phyloP scores from a whole-genome alignment of 2,329 filamentous ascomycete genomes.

The Monosporascus sp. region DNA sequence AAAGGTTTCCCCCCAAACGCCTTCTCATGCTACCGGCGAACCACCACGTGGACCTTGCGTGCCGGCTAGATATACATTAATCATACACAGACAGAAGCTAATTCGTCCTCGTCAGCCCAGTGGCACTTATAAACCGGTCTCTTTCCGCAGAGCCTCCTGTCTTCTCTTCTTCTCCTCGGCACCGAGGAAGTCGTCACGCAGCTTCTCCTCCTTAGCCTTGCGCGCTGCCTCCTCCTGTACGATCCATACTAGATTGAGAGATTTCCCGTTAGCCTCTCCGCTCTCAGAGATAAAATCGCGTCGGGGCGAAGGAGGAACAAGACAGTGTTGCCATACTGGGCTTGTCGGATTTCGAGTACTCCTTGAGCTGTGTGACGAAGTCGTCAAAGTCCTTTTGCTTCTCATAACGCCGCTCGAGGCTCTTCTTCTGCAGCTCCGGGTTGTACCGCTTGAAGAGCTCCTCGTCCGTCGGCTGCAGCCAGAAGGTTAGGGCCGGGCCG shows the following conservation, averaged over 20 bases:
- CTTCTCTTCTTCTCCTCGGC: constrained; percentile 33
- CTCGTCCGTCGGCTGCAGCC: constrained; percentile 78
- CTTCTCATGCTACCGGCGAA: not conserved
- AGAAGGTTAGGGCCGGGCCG: constrained; percentile 78
- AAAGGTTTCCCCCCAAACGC: not conserved
- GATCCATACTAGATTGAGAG: constrained; percentile 35
- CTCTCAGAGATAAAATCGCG: not conserved
- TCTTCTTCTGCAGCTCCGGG: constrained; percentile 85
- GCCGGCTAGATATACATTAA: not conserved
- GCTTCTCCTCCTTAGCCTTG: constrained; percentile 29
- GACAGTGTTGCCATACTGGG: constrained; percentile 58
- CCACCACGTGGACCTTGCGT: not conserved
- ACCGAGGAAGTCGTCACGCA: constrained; percentile 28
- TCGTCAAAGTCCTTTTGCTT: constrained; percentile 83
- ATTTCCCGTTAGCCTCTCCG: constrained; percentile 7
- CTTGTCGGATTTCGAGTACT: constrained; percentile 86
- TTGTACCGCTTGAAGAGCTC: constrained; percentile 91
- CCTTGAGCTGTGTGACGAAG: constrained; percentile 78
- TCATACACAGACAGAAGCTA: not conserved
- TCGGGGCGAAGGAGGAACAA: not conserved
- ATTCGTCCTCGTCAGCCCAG: too few relatives aligned
- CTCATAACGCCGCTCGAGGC: constrained; percentile 71
- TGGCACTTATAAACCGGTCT: constrained; percentile 18
- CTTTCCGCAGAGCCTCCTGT: constrained; percentile 36
- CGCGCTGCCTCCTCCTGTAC: constrained; percentile 35